These are phyloP conservation scores for Asterophora lycoperdoides DNA, from an alignment of 768 basidiomycete species.

Conservation along the genomic window DNA sequence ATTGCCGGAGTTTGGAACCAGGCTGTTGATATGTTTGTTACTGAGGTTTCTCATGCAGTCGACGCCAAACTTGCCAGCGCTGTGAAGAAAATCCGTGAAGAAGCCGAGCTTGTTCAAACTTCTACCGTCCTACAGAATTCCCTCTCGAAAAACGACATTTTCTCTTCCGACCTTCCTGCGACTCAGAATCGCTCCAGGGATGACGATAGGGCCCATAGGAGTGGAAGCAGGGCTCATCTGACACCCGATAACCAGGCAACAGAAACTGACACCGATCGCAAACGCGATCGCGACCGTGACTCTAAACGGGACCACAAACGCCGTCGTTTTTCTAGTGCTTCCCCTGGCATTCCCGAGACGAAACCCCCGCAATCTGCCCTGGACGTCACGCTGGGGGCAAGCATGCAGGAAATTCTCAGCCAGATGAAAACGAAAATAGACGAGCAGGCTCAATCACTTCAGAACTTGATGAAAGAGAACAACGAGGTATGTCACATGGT, in stretches of 20 bases:
- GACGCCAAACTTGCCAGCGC: constrained; percentile 29
- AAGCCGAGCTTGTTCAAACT: constrained; percentile 11
- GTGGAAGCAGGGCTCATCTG: neutral
- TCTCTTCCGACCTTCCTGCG: neutral
- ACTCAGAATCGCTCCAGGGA: neutral
- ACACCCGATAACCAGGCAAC: neutral
- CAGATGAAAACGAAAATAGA: constrained; percentile 48
- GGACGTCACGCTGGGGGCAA: constrained; percentile 9
- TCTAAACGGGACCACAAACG: constrained; percentile 22
- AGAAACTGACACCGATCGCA: constrained; percentile 2
- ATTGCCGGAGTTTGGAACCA: constrained; percentile 45
- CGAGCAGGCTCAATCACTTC: constrained; percentile 41
- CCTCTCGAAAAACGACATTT: neutral
- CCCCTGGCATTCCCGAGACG: constrained; percentile 1
- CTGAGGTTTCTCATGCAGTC: constrained; percentile 37
- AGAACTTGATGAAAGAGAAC: constrained; percentile 43
- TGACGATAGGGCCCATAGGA: neutral
- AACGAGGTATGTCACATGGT: constrained; percentile 31
- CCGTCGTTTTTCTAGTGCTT: constrained; percentile 19
- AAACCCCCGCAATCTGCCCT: constrained; percentile 8
- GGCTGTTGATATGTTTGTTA: constrained; percentile 37
- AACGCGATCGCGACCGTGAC: too few relatives aligned
- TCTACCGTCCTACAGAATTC: neutral
- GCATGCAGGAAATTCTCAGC: constrained; percentile 29
- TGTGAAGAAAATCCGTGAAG: constrained; percentile 25